These are phyloP conservation scores for Pigoraptor vietnamica DNA, from an alignment of 78 protist genomes.

Conservation along the genomic window DNA sequence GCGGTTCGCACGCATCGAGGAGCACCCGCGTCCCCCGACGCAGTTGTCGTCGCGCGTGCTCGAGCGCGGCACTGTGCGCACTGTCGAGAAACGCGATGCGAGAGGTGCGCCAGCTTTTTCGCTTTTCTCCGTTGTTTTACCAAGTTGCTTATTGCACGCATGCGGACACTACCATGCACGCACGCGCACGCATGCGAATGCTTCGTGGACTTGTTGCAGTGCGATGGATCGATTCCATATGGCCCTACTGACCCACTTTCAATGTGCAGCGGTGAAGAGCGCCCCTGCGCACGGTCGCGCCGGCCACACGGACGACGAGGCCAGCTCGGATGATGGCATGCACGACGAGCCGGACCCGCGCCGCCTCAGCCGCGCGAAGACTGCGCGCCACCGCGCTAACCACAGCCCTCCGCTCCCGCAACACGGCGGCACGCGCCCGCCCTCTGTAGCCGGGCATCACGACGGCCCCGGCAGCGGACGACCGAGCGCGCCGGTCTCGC, in stretches of 20 bases:
- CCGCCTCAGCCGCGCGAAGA: background rate
- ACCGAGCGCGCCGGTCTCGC: background rate
- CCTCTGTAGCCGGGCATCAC: background rate
- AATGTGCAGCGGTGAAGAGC: background rate
- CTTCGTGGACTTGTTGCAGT: too few relatives aligned
- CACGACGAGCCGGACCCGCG: background rate
- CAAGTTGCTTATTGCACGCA: too few relatives aligned
- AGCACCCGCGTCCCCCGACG: background rate
- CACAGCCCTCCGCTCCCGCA: background rate
- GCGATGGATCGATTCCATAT: too few relatives aligned
- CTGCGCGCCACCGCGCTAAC: background rate
- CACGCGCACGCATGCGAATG: too few relatives aligned
- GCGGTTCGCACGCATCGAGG: background rate
- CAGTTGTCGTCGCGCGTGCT: background rate
- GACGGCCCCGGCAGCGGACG: background rate
- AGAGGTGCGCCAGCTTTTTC: too few relatives aligned
- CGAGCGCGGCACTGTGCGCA: background rate
- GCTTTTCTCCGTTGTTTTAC: too few relatives aligned
- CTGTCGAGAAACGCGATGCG: background rate
- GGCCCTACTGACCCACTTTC: too few relatives aligned
- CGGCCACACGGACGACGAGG: background rate
- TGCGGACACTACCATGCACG: too few relatives aligned
- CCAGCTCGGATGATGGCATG: background rate
- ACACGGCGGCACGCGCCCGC: background rate
- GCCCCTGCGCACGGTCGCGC: background rate